phyloP scores from a whole-genome alignment of 345 rosid species.

The Salix brachista region DNA sequence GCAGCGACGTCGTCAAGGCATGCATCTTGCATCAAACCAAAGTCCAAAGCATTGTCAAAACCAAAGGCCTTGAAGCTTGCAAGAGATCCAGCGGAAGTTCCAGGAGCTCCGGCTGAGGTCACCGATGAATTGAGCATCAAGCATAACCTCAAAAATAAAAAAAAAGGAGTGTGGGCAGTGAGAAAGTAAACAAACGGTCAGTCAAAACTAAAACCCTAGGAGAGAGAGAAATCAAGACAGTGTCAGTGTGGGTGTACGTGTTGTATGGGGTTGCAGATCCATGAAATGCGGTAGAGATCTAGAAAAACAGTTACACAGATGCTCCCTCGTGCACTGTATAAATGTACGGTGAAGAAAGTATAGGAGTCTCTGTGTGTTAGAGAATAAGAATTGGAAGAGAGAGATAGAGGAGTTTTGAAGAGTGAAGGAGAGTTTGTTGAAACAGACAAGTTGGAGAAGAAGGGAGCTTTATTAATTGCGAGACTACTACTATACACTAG shows the following conservation, averaged over 20 bases:
- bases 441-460: too few relatives aligned
- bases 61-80: conserved; percentile 11
- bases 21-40: conserved; percentile 45
- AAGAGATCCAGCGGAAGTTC: conserved; percentile 22
- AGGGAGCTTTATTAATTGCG: conserved; percentile 24
- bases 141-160: conserved; percentile 1
- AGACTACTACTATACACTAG: not conserved
- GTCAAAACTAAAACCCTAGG: conserved; percentile 46
- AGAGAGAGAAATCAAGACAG: conserved; percentile 26
- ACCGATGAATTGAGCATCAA: conserved; percentile 29
- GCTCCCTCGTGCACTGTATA: not conserved
- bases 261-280: conserved; percentile 46
- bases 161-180: conserved; percentile 7
- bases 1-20: conserved; percentile 31
- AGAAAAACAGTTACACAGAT: not conserved
- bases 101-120: conserved; percentile 18
- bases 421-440: not conserved
- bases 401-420: conserved; percentile 1
- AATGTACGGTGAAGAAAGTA: not conserved
- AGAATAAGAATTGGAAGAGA: not conserved
- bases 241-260: conserved; percentile 11
- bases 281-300: conserved; percentile 53
- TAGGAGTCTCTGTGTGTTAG: not conserved
- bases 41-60: conserved; percentile 47
- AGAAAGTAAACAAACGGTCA: not conserved